Evolutionary conservation across 192 early-diverging fungal species (phyloP), one percentile per base, ranked within the genome.

Genomic region (Umbelopsis isabellina): DNA sequence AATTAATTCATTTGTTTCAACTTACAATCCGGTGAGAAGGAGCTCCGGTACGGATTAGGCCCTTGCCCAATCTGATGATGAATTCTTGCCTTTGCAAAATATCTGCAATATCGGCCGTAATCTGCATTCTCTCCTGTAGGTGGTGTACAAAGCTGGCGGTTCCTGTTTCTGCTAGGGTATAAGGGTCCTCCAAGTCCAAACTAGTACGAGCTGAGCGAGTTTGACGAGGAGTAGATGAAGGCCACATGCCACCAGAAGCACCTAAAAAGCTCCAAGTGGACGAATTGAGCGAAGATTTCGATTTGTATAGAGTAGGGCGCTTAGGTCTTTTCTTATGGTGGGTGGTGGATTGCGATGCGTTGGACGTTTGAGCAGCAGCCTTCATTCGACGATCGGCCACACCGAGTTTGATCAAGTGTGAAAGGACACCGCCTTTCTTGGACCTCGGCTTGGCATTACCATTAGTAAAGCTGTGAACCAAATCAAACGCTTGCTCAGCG

Each of bases 1-100:
- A 45, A 47, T n/a, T 41, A 46, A 1, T 8, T 7, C 4, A n/a
- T n/a, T n/a, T 41, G 21, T 46, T 70, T 51, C 23, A 30, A 75
- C 79, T 76, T 74, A 80, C 84, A 47, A 86, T 83, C 21, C 84
- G 72, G 55, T 86, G 82, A 52, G 82, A 80, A 7, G 84, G 84
- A 33, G 82, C 84, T 1, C 84, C 82, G 51, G 80, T 79, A 22
- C 84, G 72, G 11, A 86, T 78, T 37, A 86, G 73, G 13, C 70
- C 68, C 51, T 86, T 86, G 53, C 79, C 83, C 0, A 86, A 47
- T 45, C 80, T 83, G 35, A 86, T 75, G 51, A 86, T 72, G 13
- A 86, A 70, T 18, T 82, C 80, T 23, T 86, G 84, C 2, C 79
- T 74, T 27, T 76, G 72, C 15, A 86, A 69, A 22, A 84, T 82